Evolutionary conservation across 257 asterid species (phyloP).

Genomic region (Nicotiana knightiana): DNA sequence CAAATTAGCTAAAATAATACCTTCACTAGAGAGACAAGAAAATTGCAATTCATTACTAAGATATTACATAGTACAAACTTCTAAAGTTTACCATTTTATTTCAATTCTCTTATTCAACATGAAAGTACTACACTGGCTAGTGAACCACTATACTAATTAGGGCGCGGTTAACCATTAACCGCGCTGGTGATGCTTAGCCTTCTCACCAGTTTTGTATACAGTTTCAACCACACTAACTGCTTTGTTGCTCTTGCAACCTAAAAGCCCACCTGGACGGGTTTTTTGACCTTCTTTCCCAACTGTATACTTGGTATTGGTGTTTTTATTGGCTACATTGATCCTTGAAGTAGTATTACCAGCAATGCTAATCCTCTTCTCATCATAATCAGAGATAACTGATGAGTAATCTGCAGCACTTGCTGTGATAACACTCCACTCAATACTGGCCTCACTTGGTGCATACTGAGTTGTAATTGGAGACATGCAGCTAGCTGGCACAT

Average conservation of each 20-base stretch:
- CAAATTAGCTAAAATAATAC: not conserved
- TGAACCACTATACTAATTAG: not conserved
- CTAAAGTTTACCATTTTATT: not conserved
- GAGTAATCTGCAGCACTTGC: slow-evolving; percentile 66
- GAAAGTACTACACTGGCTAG: not conserved
- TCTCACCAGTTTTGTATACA: slow-evolving; percentile 22
- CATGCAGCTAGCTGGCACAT: slow-evolving; percentile 33
- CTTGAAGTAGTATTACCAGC: slow-evolving; percentile 11
- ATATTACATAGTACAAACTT: slow-evolving; percentile 7
- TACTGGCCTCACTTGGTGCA: slow-evolving; percentile 78
- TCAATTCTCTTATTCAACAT: not conserved
- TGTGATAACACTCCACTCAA: slow-evolving; percentile 79
- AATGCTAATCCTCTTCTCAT: slow-evolving; percentile 28
- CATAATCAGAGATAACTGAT: slow-evolving; percentile 42
- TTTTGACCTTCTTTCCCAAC: slow-evolving; percentile 22
- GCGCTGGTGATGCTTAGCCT: slow-evolving; percentile 11
- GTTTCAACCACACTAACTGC: slow-evolving; percentile 52
- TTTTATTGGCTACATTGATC: not conserved
- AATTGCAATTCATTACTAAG: not conserved
- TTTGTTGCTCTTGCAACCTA: slow-evolving; percentile 59
- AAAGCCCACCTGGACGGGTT: slow-evolving; percentile 31
- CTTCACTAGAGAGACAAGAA: not conserved
- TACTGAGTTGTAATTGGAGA: slow-evolving; percentile 42
- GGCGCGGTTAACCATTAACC: not conserved
- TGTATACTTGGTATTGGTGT: not conserved